Base-by-base conservation (phyloP, 148 eudicot genomes). In the Rhododendron williamsianum region DNA sequence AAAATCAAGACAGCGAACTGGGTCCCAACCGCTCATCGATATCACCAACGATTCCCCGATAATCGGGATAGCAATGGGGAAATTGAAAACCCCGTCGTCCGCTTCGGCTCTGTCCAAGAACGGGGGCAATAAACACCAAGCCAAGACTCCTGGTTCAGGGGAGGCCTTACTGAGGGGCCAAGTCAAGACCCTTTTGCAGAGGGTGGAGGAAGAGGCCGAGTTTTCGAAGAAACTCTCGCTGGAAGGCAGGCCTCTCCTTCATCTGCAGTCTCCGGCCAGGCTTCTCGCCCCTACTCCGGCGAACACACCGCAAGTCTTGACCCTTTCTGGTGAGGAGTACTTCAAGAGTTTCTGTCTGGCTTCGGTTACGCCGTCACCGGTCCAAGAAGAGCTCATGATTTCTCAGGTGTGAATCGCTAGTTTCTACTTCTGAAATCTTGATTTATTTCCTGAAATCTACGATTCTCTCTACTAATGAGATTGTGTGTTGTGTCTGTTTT, bases 1-100 rank as follows among this genome's bases (percentile, higher is more conserved):
- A 7, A 90, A 91, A 84, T 84, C 92, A 81, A 88, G 87, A 30
- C 86, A 83, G 49, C 91, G 86, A 88, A 88, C 49, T 2, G 78
- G 79, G 36, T 88, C 69, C 8, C 63, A 86, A 13, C 85, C 89
- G 1, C 84, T 97, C 10, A 86, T 91, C 27, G 99, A 97, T 69
- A 97, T 95, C 81, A 94, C 98, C 27, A 97, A 97, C 76, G 98
- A 95, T 89, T 97, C 99, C 0, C 99, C 99, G 0, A 94, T 95
- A 10, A 93, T 94, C 12, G 99, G 99, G 9, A 65, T 97, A 18
- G 99, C 99, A 11, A 93, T 88, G 87, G 93, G 91, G 60, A 87
- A 46, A 19, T 56, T 91, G 48, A 86, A 85, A 54, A 96, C 97
- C 38, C 99, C 98, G 76, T 84, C 88, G 27, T 97, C 98, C 0